A percentile compares a stretch with the other conserved stretches of the same genome.
These are phyloP conservation scores for Aspergillus melleus DNA, from an alignment of 2,329 filamentous ascomycete species.

Conservation along the genomic window DNA sequence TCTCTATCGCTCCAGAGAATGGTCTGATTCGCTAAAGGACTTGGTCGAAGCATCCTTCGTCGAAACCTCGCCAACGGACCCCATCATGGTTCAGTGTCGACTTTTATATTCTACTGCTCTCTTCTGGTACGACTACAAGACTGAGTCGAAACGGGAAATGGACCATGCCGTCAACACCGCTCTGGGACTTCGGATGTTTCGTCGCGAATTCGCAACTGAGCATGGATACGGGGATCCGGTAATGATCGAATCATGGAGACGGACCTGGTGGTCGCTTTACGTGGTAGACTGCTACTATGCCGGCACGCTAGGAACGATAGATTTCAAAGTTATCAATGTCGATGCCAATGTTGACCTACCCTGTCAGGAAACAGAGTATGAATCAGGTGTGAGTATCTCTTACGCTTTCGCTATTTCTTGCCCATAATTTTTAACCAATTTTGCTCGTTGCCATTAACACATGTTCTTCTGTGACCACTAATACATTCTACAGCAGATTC, in stretches of 20 bases:
- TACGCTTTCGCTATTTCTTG: background rate
- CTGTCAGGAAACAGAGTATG: constrained; percentile 19
- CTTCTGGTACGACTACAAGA: background rate
- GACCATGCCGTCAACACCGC: background rate
- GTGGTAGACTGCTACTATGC: constrained; percentile 79
- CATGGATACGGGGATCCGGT: constrained; percentile 4
- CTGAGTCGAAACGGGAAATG: background rate
- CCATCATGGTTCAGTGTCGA: background rate
- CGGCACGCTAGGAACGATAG: constrained; percentile 47
- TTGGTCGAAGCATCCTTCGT: background rate
- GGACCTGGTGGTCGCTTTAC: constrained; percentile 48
- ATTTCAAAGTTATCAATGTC: constrained; percentile 22
- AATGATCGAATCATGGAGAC: constrained; percentile 46
- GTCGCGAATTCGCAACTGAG: background rate
- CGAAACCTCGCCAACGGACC: background rate
- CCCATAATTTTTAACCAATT: too few relatives aligned
- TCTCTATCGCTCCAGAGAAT: background rate
- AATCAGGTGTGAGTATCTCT: background rate
- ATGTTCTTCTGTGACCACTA: background rate
- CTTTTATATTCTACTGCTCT: background rate
- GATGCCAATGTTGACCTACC: constrained; percentile 26
- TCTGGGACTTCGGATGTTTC: background rate
- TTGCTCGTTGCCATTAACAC: background rate
- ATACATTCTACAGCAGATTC: constrained; percentile 21
- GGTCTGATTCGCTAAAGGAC: background rate